These are phyloP conservation scores for Calonectria hongkongensis DNA, from an alignment of 2,329 filamentous ascomycete species.

Conservation along the genomic window DNA sequence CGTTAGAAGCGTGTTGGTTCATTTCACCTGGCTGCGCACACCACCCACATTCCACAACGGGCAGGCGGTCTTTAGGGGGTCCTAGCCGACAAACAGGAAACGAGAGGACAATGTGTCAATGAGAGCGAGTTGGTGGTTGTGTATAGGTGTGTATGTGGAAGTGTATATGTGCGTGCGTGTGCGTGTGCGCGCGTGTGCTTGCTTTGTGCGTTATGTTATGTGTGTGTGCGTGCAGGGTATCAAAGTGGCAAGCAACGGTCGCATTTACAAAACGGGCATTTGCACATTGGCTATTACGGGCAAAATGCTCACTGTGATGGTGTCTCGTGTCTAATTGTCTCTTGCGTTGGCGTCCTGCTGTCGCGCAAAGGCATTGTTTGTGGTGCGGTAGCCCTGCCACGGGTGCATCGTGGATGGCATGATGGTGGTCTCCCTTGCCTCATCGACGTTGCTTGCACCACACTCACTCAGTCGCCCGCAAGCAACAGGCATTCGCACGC, in stretches of 20 bases:
- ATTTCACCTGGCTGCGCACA: conserved; percentile 28
- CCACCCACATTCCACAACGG: conserved; percentile 35
- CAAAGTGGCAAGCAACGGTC: conserved; percentile 14
- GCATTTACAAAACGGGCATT: conserved; percentile 26
- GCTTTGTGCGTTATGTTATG: not conserved
- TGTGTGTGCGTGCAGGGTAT: conserved; percentile 15
- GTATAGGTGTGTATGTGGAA: conserved; percentile 11
- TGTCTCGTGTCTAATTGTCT: conserved; percentile 29
- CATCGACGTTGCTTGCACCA: conserved; percentile 25
- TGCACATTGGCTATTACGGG: conserved; percentile 27
- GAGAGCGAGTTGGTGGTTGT: too few species aligned
- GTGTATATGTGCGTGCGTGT: not conserved
- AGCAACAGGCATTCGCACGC: not conserved
- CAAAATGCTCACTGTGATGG: conserved; percentile 11
- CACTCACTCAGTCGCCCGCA: not conserved
- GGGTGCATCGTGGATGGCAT: conserved; percentile 21
- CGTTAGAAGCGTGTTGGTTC: conserved; percentile 49
- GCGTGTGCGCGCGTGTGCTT: not conserved
- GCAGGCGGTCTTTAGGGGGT: not conserved
- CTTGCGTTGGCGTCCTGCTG: conserved; percentile 20
- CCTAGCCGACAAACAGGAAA: conserved; percentile 2
- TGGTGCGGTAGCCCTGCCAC: conserved; percentile 21
- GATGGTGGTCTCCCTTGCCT: conserved; percentile 35
- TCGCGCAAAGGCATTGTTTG: conserved; percentile 17
- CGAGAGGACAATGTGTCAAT: not conserved